Evolutionary conservation across 2,329 filamentous ascomycete species (phyloP).

Genomic region (Meredithiella fracta): DNA sequence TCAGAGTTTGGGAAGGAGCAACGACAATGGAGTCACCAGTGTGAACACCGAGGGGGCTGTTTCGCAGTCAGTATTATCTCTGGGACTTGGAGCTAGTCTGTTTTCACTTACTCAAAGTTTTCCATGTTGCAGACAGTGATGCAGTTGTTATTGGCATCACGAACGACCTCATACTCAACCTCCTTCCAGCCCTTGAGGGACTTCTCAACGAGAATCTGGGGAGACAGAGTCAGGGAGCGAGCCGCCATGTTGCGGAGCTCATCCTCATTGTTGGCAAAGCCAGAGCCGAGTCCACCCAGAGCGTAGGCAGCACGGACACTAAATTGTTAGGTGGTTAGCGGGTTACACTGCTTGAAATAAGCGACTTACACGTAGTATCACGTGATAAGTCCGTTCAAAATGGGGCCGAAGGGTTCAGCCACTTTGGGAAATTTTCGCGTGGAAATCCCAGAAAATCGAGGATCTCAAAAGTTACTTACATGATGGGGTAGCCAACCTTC

Average conservation of each 20-base stretch:
- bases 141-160: slow-evolving; percentile 94
- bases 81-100: slow-evolving; percentile 34
- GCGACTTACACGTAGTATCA: slow-evolving; percentile 9
- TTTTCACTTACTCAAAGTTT: slow-evolving; percentile 14
- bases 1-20: slow-evolving; percentile 88
- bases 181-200: slow-evolving; percentile 99
- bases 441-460: not conserved
- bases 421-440: not conserved
- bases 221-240: slow-evolving; percentile 78
- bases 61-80: slow-evolving; percentile 46
- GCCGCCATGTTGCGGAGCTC: slow-evolving; percentile 90
- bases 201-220: slow-evolving; percentile 96
- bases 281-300: slow-evolving; percentile 86
- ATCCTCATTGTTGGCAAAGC: slow-evolving; percentile 85
- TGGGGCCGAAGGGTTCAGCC: not conserved
- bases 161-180: slow-evolving; percentile 94
- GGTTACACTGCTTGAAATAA: not conserved
- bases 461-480: slow-evolving; percentile 28
- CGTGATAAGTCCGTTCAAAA: not conserved
- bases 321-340: not conserved
- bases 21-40: slow-evolving; percentile 98
- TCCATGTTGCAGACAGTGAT: slow-evolving; percentile 72
- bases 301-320: slow-evolving; percentile 84
- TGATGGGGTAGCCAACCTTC: slow-evolving; percentile 87
- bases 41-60: slow-evolving; percentile 85